These are phyloP conservation scores for Russula emetica DNA, from an alignment of 768 basidiomycete species.

Conservation along the genomic window DNA sequence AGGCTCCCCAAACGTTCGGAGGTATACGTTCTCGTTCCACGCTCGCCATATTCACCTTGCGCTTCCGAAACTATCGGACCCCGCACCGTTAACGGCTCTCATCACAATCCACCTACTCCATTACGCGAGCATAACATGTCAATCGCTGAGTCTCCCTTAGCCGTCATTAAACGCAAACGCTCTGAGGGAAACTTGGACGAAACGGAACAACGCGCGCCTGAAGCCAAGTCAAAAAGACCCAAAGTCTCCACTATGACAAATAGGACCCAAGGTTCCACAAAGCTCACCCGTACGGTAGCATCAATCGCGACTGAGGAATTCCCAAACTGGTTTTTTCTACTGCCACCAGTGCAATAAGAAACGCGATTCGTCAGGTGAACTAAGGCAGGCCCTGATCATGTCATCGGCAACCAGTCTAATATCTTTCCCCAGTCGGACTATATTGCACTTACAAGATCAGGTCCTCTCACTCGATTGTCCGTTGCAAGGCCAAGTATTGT, in stretches of 20 bases:
- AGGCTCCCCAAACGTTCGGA: slow-evolving; percentile 38
- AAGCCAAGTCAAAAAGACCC: slow-evolving; percentile 42
- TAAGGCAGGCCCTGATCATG: neutral
- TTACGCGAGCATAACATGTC: slow-evolving; percentile 31
- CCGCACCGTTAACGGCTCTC: slow-evolving; percentile 26
- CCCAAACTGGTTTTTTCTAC: slow-evolving; percentile 44
- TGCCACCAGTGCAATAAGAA: slow-evolving; percentile 74
- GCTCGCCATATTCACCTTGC: slow-evolving; percentile 40
- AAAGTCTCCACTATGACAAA: slow-evolving; percentile 35
- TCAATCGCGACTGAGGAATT: slow-evolving; percentile 31
- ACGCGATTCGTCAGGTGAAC: slow-evolving; percentile 48
- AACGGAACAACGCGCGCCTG: neutral
- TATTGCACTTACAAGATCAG: slow-evolving; percentile 39
- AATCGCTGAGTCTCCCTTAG: neutral
- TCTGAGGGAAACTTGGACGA: slow-evolving; percentile 21
- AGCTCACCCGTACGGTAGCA: neutral
- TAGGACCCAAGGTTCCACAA: slow-evolving; percentile 24
- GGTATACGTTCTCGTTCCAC: slow-evolving; percentile 59
- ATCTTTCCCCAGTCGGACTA: slow-evolving; percentile 32
- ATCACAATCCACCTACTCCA: slow-evolving; percentile 20
- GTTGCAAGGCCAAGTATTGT: slow-evolving; percentile 61
- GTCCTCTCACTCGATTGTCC: slow-evolving; percentile 34
- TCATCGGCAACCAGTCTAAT: slow-evolving; percentile 7
- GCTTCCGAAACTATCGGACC: slow-evolving; percentile 16
- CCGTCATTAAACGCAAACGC: slow-evolving; percentile 32